Conservation (phyloP, 2,329 filamentous ascomycete species). For the Dothideomycetes sp. region DNA sequence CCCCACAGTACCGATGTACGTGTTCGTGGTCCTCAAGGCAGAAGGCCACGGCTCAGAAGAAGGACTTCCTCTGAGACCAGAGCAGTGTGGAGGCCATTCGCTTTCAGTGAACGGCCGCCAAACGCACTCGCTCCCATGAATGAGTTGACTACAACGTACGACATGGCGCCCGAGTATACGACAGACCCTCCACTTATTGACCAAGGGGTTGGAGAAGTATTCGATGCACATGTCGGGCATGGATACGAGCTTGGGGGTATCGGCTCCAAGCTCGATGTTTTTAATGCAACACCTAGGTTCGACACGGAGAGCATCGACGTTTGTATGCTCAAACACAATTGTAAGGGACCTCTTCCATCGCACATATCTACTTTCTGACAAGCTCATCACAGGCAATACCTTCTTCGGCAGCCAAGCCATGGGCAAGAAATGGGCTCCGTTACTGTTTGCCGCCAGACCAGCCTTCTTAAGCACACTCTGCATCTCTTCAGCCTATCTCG, state of each 20-base stretch:
- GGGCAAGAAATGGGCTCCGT: constrained; percentile 22
- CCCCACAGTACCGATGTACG: constrained; percentile 20
- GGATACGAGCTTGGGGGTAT: background rate
- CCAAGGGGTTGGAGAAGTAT: too few relatives aligned
- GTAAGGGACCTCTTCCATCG: constrained; percentile 13
- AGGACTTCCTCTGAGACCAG: too few relatives aligned
- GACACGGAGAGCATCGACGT: constrained; percentile 17
- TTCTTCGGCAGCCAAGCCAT: constrained; percentile 23
- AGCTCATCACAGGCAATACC: constrained; percentile 16
- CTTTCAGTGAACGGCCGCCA: too few relatives aligned
- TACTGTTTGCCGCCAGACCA: constrained; percentile 19
- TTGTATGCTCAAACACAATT: constrained; percentile 23
- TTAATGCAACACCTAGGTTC: constrained; percentile 4
- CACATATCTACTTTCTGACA: background rate
- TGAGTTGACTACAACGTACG: too few relatives aligned
- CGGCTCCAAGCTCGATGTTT: constrained; percentile 4
- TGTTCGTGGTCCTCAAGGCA: too few relatives aligned
- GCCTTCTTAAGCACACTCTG: constrained; percentile 26
- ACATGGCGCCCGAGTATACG: too few relatives aligned
- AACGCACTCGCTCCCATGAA: too few relatives aligned
- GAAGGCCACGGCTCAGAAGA: too few relatives aligned
- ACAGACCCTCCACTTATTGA: too few relatives aligned
- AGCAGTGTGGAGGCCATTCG: too few relatives aligned
- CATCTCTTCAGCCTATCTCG: constrained; percentile 25
- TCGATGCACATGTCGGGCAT: background rate